Evolutionary conservation across 2,329 filamentous ascomycete species (phyloP).

Genomic region (Microcyclospora tardicrescens): DNA sequence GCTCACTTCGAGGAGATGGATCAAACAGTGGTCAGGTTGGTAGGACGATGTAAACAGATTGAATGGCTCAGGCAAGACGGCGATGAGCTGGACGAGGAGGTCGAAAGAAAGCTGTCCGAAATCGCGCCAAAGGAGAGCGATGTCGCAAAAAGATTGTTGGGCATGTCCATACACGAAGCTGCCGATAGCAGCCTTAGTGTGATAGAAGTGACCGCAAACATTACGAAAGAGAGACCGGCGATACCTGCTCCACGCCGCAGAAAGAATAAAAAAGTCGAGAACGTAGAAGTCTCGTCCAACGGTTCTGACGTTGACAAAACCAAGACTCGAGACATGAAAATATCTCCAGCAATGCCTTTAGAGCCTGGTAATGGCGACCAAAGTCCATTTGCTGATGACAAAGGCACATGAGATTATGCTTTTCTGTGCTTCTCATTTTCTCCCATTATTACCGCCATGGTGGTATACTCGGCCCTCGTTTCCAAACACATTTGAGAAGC

Average conservation of each 20-base stretch:
- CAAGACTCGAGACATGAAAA: conserved; percentile 10
- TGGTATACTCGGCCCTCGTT: too few species aligned
- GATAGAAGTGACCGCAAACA: conserved; percentile 53
- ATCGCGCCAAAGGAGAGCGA: conserved; percentile 16
- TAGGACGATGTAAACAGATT: conserved; percentile 50
- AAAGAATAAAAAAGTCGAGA: conserved; percentile 20
- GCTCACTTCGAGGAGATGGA: conserved; percentile 70
- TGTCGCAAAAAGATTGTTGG: conserved; percentile 45
- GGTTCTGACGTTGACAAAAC: conserved; percentile 6
- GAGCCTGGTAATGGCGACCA: conserved; percentile 4
- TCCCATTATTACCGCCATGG: too few species aligned
- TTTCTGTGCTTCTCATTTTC: neutral
- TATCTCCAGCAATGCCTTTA: conserved; percentile 8
- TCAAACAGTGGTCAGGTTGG: conserved; percentile 64
- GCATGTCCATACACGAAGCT: conserved; percentile 57
- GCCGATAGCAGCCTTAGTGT: conserved; percentile 55
- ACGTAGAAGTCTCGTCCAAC: conserved; percentile 7
- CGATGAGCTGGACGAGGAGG: conserved; percentile 17
- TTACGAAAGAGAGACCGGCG: conserved; percentile 68
- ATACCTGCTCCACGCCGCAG: conserved; percentile 64
- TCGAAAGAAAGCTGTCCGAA: conserved; percentile 16
- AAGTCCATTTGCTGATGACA: conserved; percentile 12
- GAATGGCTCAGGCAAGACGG: conserved; percentile 24
- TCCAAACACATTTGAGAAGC: conserved; percentile 1
- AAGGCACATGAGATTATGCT: neutral